These are phyloP conservation scores for Gnomoniopsis smithogilvyi DNA, from an alignment of 2,329 filamentous ascomycete species.

Conservation along the genomic window DNA sequence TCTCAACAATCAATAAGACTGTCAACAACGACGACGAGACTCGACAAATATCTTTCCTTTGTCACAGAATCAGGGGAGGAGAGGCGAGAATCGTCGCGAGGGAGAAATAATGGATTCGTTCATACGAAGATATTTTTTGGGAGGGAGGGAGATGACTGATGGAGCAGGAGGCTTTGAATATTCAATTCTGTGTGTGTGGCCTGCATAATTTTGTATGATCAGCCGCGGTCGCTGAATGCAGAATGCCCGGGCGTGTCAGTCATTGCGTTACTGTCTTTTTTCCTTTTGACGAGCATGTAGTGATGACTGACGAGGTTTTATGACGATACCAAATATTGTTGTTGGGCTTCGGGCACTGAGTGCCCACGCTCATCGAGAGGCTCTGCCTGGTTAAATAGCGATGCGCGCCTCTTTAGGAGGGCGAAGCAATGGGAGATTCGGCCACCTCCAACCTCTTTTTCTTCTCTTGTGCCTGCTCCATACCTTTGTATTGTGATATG, in stretches of 20 bases:
- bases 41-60: conserved; percentile 21
- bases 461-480: neutral
- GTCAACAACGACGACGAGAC: conserved; percentile 7
- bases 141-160: conserved; percentile 17
- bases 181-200: conserved; percentile 18
- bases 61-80: conserved; percentile 18
- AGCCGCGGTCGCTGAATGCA: conserved; percentile 21
- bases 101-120: conserved; percentile 6
- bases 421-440: conserved; percentile 36
- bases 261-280: neutral
- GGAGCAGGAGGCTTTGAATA: conserved; percentile 11
- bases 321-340: conserved; percentile 12
- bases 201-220: conserved; percentile 21
- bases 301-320: conserved; percentile 26
- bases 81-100: conserved; percentile 3
- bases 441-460: conserved; percentile 29
- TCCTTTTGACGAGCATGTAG: neutral
- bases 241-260: conserved; percentile 12
- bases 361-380: conserved; percentile 20
- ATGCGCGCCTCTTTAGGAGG: conserved; percentile 28
- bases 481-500: conserved; percentile 5
- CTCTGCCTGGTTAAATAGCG: conserved; percentile 21
- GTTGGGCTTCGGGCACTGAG: conserved; percentile 24
- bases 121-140: neutral
- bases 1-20: conserved; percentile 16